phyloP scores from a whole-genome alignment of 169 alveolate species.

The Plasmodium falciparum region DNA sequence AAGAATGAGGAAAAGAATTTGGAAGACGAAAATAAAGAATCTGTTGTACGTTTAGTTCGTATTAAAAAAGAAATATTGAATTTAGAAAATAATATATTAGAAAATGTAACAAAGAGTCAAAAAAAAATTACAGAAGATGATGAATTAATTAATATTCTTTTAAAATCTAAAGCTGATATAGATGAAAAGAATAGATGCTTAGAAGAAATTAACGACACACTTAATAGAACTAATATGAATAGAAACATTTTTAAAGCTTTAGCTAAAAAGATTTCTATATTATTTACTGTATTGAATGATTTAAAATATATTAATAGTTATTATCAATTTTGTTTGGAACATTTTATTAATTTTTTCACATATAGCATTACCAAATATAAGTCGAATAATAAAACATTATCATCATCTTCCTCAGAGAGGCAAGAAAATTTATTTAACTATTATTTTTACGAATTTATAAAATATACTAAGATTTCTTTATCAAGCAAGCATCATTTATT shows the following conservation, averaged over 20 bases:
- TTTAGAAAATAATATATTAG: constrained; percentile 67
- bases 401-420: constrained; percentile 39
- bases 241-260: constrained; percentile 38
- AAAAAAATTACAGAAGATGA: constrained; percentile 75
- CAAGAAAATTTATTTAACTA: constrained; percentile 62
- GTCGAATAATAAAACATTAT: constrained; percentile 29
- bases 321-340: constrained; percentile 60
- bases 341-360: constrained; percentile 41
- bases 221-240: constrained; percentile 51
- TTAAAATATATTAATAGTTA: constrained; percentile 68
- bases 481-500: constrained; percentile 69
- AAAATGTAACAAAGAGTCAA: constrained; percentile 59
- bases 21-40: constrained; percentile 65
- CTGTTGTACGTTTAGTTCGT: constrained; percentile 36
- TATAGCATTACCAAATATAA: constrained; percentile 24
- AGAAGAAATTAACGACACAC: constrained; percentile 72
- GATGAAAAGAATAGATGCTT: constrained; percentile 59
- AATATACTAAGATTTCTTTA: constrained; percentile 65
- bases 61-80: constrained; percentile 68
- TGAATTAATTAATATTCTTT: constrained; percentile 53
- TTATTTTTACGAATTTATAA: constrained; percentile 69
- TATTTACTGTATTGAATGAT: constrained; percentile 67
- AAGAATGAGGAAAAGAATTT: constrained; percentile 57
- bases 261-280: constrained; percentile 72
- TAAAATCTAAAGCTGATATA: constrained; percentile 67